Conservation (phyloP, 169 alveolate genomes). For the Eimeria sp. region DNA sequence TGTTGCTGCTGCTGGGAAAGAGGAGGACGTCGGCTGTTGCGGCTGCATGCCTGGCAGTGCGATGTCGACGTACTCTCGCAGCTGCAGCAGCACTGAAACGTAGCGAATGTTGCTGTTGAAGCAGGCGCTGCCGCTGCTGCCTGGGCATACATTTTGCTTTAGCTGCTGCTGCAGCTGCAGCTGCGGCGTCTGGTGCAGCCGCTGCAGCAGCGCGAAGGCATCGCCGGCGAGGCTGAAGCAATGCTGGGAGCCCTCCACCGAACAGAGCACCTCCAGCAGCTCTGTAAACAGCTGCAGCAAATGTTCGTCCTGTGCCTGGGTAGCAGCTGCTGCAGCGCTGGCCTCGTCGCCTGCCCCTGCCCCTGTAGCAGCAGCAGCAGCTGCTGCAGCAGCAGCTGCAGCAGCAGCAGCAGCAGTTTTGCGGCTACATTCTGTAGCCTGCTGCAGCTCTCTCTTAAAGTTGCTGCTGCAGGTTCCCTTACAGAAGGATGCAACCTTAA, state of each 20-base stretch:
- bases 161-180: constrained; percentile 36
- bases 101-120: constrained; percentile 64
- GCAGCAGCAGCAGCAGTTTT: constrained; percentile 46
- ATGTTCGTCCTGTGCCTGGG: constrained; percentile 2
- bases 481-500: constrained; percentile 74
- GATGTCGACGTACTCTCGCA: constrained; percentile 40
- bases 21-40: not conserved
- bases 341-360: not conserved
- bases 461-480: constrained; percentile 36
- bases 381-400: not conserved
- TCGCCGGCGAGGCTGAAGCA: constrained; percentile 73
- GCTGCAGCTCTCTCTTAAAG: constrained; percentile 26
- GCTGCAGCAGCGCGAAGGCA: constrained; percentile 47
- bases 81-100: constrained; percentile 56
- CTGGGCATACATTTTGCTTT: constrained; percentile 37
- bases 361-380: not conserved
- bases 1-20: constrained; percentile 11
- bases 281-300: constrained; percentile 13
- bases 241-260: constrained; percentile 30
- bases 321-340: not conserved
- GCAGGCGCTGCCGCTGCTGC: constrained; percentile 72
- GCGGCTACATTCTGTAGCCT: constrained; percentile 45
- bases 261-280: constrained; percentile 55
- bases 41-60: constrained; percentile 53
- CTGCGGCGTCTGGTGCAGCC: constrained; percentile 35